Conservation (phyloP, 2,329 filamentous ascomycete species). For the Verticillium klebahnii region DNA sequence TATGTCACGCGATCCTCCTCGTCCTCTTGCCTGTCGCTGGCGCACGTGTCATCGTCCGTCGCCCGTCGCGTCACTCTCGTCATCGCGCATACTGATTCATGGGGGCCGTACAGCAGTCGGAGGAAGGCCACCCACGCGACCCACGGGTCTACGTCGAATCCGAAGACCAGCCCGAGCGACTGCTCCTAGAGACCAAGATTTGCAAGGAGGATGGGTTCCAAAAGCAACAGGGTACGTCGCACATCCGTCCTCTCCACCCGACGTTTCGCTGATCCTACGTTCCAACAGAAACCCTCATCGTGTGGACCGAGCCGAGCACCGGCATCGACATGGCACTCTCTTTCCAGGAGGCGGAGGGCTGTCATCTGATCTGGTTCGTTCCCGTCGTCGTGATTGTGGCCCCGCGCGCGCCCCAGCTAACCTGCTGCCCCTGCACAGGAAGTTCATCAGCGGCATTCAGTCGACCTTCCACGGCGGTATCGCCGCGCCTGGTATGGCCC, state of each 20-base stretch:
- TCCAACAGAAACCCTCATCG: constrained; percentile 83
- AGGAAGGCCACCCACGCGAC: constrained; percentile 65
- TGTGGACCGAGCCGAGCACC: constrained; percentile 86
- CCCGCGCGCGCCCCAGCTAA: constrained; percentile 15
- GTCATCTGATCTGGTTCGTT: constrained; percentile 79
- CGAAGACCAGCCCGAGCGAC: constrained; percentile 81
- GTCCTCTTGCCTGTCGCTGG: constrained; percentile 5
- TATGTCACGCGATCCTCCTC: constrained; percentile 38
- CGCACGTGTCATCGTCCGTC: neutral
- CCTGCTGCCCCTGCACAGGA: constrained; percentile 48
- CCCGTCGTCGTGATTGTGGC: neutral
- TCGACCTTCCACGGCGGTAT: constrained; percentile 61
- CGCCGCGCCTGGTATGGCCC: constrained; percentile 53
- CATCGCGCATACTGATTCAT: constrained; percentile 3
- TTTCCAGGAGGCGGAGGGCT: constrained; percentile 96
- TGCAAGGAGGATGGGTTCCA: constrained; percentile 94
- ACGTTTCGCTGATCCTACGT: constrained; percentile 14
- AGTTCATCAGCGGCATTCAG: constrained; percentile 85
- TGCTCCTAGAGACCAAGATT: constrained; percentile 85
- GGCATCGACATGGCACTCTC: constrained; percentile 95
- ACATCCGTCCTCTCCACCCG: constrained; percentile 19
- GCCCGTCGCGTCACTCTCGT: neutral
- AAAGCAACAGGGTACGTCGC: constrained; percentile 81
- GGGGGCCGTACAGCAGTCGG: constrained; percentile 34
- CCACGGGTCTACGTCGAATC: constrained; percentile 87